Base-by-base conservation (phyloP, 2,329 filamentous ascomycete genomes). In the Talaromyces amestolkiae region DNA sequence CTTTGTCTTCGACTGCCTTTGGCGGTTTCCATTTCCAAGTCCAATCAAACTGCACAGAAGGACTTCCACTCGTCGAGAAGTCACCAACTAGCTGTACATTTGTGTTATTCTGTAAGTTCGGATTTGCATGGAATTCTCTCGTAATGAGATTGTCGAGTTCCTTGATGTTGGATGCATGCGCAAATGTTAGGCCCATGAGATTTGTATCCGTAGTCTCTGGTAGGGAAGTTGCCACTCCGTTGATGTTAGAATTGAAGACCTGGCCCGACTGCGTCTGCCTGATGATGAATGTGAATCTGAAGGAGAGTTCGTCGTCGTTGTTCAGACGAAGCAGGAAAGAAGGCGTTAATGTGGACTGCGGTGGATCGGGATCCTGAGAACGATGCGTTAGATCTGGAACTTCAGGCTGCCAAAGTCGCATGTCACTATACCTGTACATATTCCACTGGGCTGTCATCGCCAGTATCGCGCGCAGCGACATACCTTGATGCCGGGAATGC, bases 11-110 rank as follows among this genome's bases (percentile, higher is more conserved):
- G 17, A 82, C 80, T 15, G 81, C 74, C 82, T 92, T 96, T 43
- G 95, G 95, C 9, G 95, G 92, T 75, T 91, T 92, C 93, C 94
- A 99, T 82, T 90, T 95, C 95, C 95, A 99, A 8, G 90, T 89
- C 93, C 94, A 99, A 69, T 94, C 90, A 75, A 97, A 97, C 39
- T 92, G 89, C 35, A 96, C 89, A 1, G 92, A 94, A 7, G 90
- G 83, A 72, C 84, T 91, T n/a, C 94, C 93, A 37, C 85, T 88
- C 0, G 95, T 99, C 2, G 87, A 85, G 75, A 91, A 97, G 76
- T 97, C 93, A 3, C 95, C 95, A n/a, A 99, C 89, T 53, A 98
- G 84, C 73, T 96, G 91, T 45, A 99, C 95, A 75, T 98, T 98
- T 63, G 93, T 86, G 75, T 97, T 98, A 76, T 96, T 98, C 82